phyloP scores from a whole-genome alignment of 176 grass and related monocot species.

The Alopecurus myosuroides region DNA sequence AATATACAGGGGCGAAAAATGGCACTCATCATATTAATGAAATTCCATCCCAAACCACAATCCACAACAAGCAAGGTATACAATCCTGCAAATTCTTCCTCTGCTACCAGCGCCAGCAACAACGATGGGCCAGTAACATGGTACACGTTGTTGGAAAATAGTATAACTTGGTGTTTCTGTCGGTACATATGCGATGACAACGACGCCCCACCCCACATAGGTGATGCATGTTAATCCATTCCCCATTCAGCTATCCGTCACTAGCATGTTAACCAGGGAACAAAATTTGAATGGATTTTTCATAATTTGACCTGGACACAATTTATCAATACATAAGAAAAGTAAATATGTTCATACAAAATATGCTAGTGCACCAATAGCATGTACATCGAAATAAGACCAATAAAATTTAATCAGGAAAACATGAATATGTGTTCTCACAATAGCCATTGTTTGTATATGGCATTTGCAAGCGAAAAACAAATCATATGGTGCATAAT shows the following conservation, averaged over 20 bases:
- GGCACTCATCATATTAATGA: not conserved
- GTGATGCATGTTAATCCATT: too few relatives aligned
- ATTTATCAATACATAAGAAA: too few relatives aligned
- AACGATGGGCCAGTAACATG: not conserved
- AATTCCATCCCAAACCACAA: not conserved
- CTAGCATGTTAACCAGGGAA: too few relatives aligned
- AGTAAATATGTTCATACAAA: too few relatives aligned
- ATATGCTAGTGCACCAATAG: too few relatives aligned
- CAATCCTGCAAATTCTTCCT: not conserved
- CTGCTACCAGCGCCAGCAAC: not conserved
- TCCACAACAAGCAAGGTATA: not conserved
- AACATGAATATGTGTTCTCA: not conserved
- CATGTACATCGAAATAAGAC: not conserved
- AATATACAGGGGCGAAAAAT: not conserved
- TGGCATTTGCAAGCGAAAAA: not conserved
- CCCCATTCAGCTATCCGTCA: too few relatives aligned
- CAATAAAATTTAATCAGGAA: slow-evolving; percentile 3
- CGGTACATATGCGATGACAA: not conserved
- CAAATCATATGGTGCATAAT: not conserved
- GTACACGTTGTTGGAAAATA: not conserved
- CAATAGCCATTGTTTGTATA: not conserved
- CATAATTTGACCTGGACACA: too few relatives aligned
- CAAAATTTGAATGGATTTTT: too few relatives aligned
- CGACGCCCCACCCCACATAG: too few relatives aligned
- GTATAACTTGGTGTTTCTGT: not conserved